Base-by-base conservation (phyloP, 2,329 filamentous ascomycete species). In the Cladosporium halotolerans region DNA sequence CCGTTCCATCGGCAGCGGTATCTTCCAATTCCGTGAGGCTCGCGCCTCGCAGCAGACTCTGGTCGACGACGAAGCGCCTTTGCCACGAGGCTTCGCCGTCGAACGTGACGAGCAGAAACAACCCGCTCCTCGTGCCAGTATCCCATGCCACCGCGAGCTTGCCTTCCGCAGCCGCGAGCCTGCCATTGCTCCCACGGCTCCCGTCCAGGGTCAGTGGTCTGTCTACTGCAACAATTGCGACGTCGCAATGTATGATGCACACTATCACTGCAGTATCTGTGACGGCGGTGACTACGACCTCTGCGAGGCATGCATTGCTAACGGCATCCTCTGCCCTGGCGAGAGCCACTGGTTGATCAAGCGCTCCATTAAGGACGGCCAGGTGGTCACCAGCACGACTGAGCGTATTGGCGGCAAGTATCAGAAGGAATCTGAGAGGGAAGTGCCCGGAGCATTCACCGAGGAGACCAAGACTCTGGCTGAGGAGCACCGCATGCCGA, bases 221-320 rank as follows among this genome's bases (percentile, higher is more conserved):
- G 90, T 99, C 42, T 95, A 88, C 76, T 99, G 93, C 81, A 97
- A 99, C 74, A 80, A 82, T 68, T 99, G 93, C 72, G 86, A 89
- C 61, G 77, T 76, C 57, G 81, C 84, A 40, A 89, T 96, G 64
- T 81, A 85, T 28, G 84, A 89, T 62, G 81, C 83, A 48, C 92
- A 99, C 72, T 99, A 88, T 71, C 93, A 99, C 73, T 99, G 95
- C 77, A 88, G 88, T 60, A 88, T 87, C 54, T 99, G 93, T 68
- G 89, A 97, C 59, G 82, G 86, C 54, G 93, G 92, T 39, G 93
- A 99, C 70, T 99, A 91, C 65, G 93, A 99, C 66, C 81, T 99
- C 31, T 99, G 95, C 77, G 79, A 84, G 59, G 71, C 76, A 5
- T 99, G 93, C 65, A 82, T 96, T 45, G 79, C 84, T 46, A 74